Conservation (phyloP, 257 asterid genomes). For the Salvia rosmarinus region DNA sequence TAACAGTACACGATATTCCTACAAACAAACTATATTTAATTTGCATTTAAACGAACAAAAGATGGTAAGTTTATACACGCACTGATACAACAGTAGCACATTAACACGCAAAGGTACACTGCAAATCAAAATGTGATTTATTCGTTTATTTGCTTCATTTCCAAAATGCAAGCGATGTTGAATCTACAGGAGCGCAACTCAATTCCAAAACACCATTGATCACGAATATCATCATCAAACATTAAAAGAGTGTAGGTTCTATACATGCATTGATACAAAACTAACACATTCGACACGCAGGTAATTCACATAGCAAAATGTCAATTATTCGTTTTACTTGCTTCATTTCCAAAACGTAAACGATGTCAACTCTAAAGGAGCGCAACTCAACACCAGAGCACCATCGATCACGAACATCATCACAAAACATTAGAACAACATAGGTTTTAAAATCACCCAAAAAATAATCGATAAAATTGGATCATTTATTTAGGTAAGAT, state of each 20-base stretch:
- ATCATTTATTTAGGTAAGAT: neutral
- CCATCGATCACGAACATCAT: conserved; percentile 11
- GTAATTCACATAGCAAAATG: conserved; percentile 2
- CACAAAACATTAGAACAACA: neutral
- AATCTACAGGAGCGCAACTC: conserved; percentile 2
- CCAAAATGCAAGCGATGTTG: neutral
- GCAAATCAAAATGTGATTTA: conserved; percentile 14
- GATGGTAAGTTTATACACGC: neutral
- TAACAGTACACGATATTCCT: neutral
- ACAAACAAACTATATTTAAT: neutral
- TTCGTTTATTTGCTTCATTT: conserved; percentile 5
- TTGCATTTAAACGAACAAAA: neutral
- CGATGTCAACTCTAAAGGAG: neutral
- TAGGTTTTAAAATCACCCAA: neutral
- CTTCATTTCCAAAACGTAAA: neutral
- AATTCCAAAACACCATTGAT: neutral
- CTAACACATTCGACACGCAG: neutral
- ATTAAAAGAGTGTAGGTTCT: neutral
- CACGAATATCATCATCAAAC: neutral
- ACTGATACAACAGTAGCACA: neutral
- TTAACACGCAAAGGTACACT: neutral
- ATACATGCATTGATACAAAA: neutral
- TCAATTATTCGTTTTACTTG: neutral
- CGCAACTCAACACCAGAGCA: neutral
- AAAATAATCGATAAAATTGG: neutral